Conservation (phyloP, 192 early-diverging fungal genomes). For the Podila verticillata region DNA sequence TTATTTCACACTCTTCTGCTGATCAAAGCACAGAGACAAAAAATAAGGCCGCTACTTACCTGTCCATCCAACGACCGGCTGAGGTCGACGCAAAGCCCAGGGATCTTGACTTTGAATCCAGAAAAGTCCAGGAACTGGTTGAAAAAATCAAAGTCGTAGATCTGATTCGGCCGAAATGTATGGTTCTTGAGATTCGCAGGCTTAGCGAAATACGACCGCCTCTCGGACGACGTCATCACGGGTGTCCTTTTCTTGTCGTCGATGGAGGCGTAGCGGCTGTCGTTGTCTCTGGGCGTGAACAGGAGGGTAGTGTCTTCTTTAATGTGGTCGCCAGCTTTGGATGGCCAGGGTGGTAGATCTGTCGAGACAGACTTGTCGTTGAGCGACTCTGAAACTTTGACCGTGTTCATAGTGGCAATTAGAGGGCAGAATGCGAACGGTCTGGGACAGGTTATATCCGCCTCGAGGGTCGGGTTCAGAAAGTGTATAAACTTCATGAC, state of each 20-base stretch:
- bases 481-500: conserved; percentile 31
- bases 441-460: conserved; percentile 12
- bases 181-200: neutral
- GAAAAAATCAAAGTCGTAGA: conserved; percentile 27
- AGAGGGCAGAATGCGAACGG: conserved; percentile 22
- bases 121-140: conserved; percentile 26
- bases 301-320: conserved; percentile 8
- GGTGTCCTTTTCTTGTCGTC: conserved; percentile 8
- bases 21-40: too few species aligned
- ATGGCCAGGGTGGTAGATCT: conserved; percentile 6
- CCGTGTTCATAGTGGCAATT: conserved; percentile 15
- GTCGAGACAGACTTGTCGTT: neutral
- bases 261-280: too few species aligned
- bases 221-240: neutral
- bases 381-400: conserved; percentile 5
- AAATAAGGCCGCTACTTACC: neutral
- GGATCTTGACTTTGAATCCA: conserved; percentile 16
- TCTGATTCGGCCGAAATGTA: conserved; percentile 9
- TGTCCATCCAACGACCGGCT: conserved; percentile 22
- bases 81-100: conserved; percentile 14
- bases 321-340: conserved; percentile 4
- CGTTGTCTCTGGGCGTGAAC: neutral
- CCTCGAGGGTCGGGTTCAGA: conserved; percentile 16
- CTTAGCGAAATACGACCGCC: conserved; percentile 20
- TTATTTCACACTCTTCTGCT: neutral